Evolutionary conservation across 345 rosid species (phyloP).

Genomic region (Theobroma cacao): DNA sequence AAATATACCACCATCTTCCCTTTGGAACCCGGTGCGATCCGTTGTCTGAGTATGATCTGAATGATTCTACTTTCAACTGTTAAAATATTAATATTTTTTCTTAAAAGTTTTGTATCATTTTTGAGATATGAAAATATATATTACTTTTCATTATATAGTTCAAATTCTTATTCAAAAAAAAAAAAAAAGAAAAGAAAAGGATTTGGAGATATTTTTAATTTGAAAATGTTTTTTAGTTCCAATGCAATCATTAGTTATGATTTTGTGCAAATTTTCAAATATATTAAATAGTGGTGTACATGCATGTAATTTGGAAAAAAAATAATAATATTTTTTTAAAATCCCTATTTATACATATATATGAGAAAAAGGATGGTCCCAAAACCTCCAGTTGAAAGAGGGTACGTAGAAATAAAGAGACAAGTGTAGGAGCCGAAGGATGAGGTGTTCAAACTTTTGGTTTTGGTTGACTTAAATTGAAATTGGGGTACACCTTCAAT

Average conservation of each 20-base stretch:
- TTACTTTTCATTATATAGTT: too few species aligned
- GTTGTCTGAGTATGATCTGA: too few species aligned
- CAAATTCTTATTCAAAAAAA: too few species aligned
- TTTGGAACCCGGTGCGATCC: too few species aligned
- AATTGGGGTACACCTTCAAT: too few species aligned
- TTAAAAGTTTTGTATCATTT: too few species aligned
- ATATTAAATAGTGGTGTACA: neutral
- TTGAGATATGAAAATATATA: too few species aligned
- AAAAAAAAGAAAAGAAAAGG: too few species aligned
- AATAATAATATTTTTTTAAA: neutral
- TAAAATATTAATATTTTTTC: too few species aligned
- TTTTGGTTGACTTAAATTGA: neutral
- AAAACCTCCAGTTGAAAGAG: neutral
- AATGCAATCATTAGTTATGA: neutral
- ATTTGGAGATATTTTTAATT: too few species aligned
- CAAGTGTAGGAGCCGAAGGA: neutral
- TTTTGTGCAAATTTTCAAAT: neutral
- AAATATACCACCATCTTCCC: neutral
- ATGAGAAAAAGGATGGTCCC: neutral
- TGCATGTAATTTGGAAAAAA: neutral
- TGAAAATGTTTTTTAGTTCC: neutral
- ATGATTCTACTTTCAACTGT: too few species aligned
- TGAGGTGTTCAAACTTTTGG: neutral
- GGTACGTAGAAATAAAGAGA: neutral
- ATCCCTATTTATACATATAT: neutral